Conservation (phyloP, 306 rosid species). For the Mimosa bimucronata region DNA sequence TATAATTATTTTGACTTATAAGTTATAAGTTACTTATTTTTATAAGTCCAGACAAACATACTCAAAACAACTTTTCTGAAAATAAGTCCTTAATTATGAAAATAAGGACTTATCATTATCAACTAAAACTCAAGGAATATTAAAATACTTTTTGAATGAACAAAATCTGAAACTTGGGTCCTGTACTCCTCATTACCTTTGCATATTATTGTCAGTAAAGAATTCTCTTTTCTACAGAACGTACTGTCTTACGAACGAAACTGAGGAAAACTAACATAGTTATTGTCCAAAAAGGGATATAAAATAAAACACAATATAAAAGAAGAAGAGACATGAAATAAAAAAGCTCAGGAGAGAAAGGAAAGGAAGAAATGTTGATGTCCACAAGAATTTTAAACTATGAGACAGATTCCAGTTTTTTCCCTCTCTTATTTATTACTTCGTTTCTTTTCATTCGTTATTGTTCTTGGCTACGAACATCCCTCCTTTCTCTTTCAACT, state of each 20-base stretch:
- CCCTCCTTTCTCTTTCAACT: constrained; percentile 32
- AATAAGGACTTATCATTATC: too few relatives aligned
- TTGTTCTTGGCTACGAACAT: constrained; percentile 17
- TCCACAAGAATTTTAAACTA: constrained; percentile 20
- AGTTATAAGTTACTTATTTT: too few relatives aligned
- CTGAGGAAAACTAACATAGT: not conserved
- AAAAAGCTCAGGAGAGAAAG: not conserved
- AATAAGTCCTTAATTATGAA: too few relatives aligned
- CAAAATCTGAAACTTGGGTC: not conserved
- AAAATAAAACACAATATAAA: not conserved
- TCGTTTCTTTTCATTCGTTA: not conserved
- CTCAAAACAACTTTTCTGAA: too few relatives aligned
- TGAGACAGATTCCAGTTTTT: not conserved
- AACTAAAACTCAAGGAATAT: not conserved
- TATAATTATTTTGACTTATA: too few relatives aligned
- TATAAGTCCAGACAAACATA: too few relatives aligned
- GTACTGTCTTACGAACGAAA: not conserved
- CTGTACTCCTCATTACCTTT: not conserved
- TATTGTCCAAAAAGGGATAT: not conserved
- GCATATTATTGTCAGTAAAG: not conserved
- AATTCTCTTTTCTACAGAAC: not conserved
- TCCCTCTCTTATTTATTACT: not conserved
- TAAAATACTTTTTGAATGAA: not conserved
- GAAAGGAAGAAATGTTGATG: not conserved
- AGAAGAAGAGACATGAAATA: not conserved